phyloP scores from a whole-genome alignment of 208 protist genomes.

The Jaenimonas drosophilae region DNA sequence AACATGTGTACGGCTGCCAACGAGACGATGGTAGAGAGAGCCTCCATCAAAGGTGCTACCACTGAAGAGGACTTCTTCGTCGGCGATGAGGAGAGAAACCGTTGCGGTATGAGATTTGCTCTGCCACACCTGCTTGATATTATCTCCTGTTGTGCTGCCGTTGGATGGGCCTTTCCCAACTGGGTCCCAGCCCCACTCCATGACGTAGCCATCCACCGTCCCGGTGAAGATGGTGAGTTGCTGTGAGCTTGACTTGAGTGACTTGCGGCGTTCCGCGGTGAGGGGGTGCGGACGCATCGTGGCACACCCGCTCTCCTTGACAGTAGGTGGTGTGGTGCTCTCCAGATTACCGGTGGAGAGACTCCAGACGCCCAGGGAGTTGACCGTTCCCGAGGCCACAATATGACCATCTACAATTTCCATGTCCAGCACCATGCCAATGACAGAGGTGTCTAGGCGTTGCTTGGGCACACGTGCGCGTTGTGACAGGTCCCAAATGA shows the following conservation, averaged over 20 bases:
- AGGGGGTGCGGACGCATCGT: no score
- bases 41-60: constrained; percentile 51
- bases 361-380: constrained; percentile 5
- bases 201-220: constrained; percentile 45
- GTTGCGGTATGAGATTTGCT: constrained; percentile 44
- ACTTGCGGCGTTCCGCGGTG: no score
- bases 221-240: constrained; percentile 38
- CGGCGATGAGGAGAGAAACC: constrained; percentile 34
- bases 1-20: constrained; percentile 14
- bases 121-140: constrained; percentile 26
- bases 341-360: constrained; percentile 2
- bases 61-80: constrained; percentile 47
- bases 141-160: background rate
- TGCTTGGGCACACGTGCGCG: constrained; percentile 1
- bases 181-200: constrained; percentile 33
- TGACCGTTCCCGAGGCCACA: constrained; percentile 3
- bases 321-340: background rate
- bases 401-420: background rate
- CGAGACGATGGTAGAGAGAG: constrained; percentile 23
- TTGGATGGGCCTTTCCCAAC: background rate
- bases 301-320: constrained; percentile 3
- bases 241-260: no score
- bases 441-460: background rate
- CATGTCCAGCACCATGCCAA: constrained; percentile 4
- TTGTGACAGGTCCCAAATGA: constrained; percentile 49